Evolutionary conservation across 2,329 filamentous ascomycete species (phyloP).

Genomic region (Trichoderma sp.): DNA sequence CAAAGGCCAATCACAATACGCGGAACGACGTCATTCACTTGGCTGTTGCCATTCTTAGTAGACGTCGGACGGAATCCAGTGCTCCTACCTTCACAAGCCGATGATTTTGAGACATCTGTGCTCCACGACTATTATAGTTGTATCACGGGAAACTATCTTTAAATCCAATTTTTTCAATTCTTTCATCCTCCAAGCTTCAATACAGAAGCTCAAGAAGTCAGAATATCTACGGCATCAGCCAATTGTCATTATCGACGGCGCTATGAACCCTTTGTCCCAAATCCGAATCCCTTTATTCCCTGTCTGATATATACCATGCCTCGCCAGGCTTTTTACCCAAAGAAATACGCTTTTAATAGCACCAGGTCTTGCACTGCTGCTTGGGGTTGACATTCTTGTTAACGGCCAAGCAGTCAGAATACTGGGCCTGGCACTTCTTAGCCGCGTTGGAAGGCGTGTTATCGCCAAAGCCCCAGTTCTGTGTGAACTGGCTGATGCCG

Average conservation of each 20-base stretch:
- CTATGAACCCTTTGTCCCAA: not conserved
- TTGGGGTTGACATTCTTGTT: slow-evolving; percentile 41
- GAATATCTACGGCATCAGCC: not conserved
- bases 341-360: slow-evolving; percentile 26
- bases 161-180: not conserved
- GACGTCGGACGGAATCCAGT: not conserved
- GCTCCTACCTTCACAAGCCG: not conserved
- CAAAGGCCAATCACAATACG: not conserved
- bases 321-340: not conserved
- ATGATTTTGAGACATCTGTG: not conserved
- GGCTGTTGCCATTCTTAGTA: not conserved
- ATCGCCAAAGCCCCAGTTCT: slow-evolving; percentile 31
- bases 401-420: slow-evolving; percentile 45
- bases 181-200: not conserved
- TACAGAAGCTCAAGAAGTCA: not conserved
- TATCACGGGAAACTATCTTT: not conserved
- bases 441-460: slow-evolving; percentile 34
- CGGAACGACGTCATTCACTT: not conserved
- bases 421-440: slow-evolving; percentile 49
- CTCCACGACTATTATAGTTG: not conserved
- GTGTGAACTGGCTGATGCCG: slow-evolving; percentile 4
- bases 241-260: not conserved
- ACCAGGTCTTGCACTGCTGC: slow-evolving; percentile 42
- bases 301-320: not conserved
- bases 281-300: not conserved